Base-by-base conservation (phyloP, 805 yeast genomes). In the Jamesozyma gamospora region DNA sequence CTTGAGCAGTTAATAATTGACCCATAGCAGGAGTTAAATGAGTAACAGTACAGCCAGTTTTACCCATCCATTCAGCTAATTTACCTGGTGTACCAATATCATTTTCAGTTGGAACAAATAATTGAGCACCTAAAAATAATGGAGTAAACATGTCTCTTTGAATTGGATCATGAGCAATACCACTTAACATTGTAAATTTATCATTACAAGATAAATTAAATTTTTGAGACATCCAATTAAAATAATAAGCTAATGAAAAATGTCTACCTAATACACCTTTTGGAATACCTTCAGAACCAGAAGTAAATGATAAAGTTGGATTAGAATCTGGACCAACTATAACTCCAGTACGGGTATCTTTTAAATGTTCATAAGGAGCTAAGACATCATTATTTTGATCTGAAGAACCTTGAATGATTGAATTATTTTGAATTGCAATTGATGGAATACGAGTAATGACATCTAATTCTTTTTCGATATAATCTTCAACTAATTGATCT, bases 11-110 rank as follows among this genome's bases (percentile, higher is more conserved):
- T 52, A 92, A 70, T 42, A 92, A 69, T 64, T 92, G 99, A 45
- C 99, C 99, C 98, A 94, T 92, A 5, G 98, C 98, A 4, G 99
- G 99, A 1, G 99, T 92, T 64, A 92, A 73, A 63, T 92, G 99
- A 1, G 99, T 92, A 1, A 92, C 96, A 2, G 96, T 81, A 21
- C 96, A 96, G 13, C 83, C 84, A 52, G 87, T 76, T 41, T 72
- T 77, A 27, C 80, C 75, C 95, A 92, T 88, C 99, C 99, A 92
- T 53, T 85, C 92, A 6, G 99, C 98, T 40, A 92, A 71, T 55
- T 82, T 79, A 25, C 98, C 98, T 5, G 99, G 99, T 3, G 98
- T 92, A 35, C 99, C 98, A 53, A 92, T 92, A 61, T 92, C 99
- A 62, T 92, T 96, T 14, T 87, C 79, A 12, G 96, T 88, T 37